Evolutionary conservation across 352 stramenopile genomes (phyloP), one percentile per base, ranked within the genome.

Genomic region (Phytophthora fragariaefolia): DNA sequence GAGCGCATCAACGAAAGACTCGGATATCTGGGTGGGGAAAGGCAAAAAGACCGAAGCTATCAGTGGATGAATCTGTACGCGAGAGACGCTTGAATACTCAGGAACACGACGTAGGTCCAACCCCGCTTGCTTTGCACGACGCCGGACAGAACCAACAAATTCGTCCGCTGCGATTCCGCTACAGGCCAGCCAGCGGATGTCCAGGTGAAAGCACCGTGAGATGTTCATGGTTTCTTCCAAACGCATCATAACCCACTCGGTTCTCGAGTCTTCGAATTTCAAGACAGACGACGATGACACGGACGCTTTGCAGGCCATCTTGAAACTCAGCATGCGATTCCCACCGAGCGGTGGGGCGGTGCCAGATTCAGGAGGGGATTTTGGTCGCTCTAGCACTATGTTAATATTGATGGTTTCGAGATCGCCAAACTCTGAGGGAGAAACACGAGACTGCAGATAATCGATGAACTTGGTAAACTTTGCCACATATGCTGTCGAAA

Each of bases 181-280:
- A 67, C 86, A 94, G n/a, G 84, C 86, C 8, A 93, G 66, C 86
- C 86, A 94, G 4, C 84, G 82, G 24, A 94, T 72, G 34, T 92
- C 86, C 38, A 94, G 62, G 45, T 94, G 84, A 30, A 83, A 94
- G 24, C 67, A 90, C 23, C 77, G 77, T 8, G 74, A 74, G 3
- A 86, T 66, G 47, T 86, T 63, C 71, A 90, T 82, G 2, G 69
- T 83, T 42, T 88, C 80, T 62, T 92, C 84, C 3, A 94, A 38
- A 1, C 78, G 74, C 34, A 94, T 71, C 77, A 94, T 82, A 8
- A 90, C 65, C 84, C 86, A 94, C 58, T 93, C 85, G 18, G 78
- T 89, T 22, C 85, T 77, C 2, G 73, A 77, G 51, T 93, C 85
- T 22, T 79, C 60, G 3, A 61, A 51, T 45, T 70, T 79, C 15